Conservation (phyloP, 345 rosid genomes). For the Lumnitzera littorea region DNA sequence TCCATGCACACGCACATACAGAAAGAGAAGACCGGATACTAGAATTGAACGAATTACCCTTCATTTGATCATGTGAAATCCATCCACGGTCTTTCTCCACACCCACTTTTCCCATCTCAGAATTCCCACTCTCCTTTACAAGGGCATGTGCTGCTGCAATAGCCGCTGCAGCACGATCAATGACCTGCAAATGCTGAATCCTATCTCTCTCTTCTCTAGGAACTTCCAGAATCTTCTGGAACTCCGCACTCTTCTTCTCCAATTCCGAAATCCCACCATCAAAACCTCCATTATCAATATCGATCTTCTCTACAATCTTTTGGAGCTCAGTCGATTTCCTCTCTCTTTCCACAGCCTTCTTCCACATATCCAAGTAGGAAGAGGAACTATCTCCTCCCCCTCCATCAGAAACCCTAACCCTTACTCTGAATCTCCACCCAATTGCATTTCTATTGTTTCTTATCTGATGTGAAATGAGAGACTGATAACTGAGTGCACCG, state of each 20-base stretch:
- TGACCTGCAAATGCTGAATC: slow-evolving; percentile 69
- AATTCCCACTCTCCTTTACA: slow-evolving; percentile 26
- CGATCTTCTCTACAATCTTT: slow-evolving; percentile 24
- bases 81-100: slow-evolving; percentile 5
- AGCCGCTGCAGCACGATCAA: slow-evolving; percentile 82
- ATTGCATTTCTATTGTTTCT: slow-evolving; percentile 15
- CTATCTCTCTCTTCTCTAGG: slow-evolving; percentile 74
- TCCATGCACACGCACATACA: neutral
- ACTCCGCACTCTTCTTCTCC: slow-evolving; percentile 72
- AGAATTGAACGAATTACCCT: slow-evolving; percentile 11
- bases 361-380: slow-evolving; percentile 85
- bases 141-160: slow-evolving; percentile 70
- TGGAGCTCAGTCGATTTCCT: slow-evolving; percentile 57
- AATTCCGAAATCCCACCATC: slow-evolving; percentile 20
- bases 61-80: slow-evolving; percentile 2
- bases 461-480: no score
- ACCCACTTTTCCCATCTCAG: neutral
- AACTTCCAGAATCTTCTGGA: slow-evolving; percentile 57
- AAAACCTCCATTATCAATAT: slow-evolving; percentile 1
- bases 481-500: no score
- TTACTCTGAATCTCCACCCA: slow-evolving; percentile 8
- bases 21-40: neutral
- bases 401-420: slow-evolving; percentile 34
- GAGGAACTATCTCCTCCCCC: slow-evolving; percentile 15
- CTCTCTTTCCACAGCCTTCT: slow-evolving; percentile 64